Base-by-base conservation (phyloP, 441 rosid genomes). In the Syzygium malaccense region DNA sequence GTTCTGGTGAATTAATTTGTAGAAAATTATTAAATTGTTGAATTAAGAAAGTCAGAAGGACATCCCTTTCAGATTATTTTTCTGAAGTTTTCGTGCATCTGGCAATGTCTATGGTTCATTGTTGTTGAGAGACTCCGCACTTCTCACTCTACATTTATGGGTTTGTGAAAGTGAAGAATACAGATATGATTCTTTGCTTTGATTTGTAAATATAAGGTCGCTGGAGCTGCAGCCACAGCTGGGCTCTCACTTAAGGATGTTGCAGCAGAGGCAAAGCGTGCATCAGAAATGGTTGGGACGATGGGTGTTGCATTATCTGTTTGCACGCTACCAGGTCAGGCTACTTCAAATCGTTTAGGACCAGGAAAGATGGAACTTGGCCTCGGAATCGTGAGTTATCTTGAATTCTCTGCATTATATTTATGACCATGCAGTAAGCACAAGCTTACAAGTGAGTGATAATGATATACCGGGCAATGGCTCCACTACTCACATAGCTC, bases 251-350 rank as follows among this genome's bases (percentile, higher is more conserved):
- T 98, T 86, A 92, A 92, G 88, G 94, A 93, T 88, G 99, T 97
- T 92, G 94, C 98, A 49, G 94, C 95, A 37, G 99, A 98, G 93
- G 99, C 99, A 57, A 93, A 93, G 92, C 93, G 84, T 91, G 99
- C 99, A 80, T 93, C 98, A 48, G 98, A 95, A 94, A 90, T 96
- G 94, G 94, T 98, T 90, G 99, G 99, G 91, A 97, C 99, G 51
- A 98, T 98, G 99, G 99, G 98, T 87, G 98, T 98, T 89, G 99
- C 98, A 60, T 91, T 97, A 92, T 98, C 99, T 80, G 98, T 98
- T 86, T 96, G 99, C 91, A 96, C 99, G 19, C 93, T 92, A 89
- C 99, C 99, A 85, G 99, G 99, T 86, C 99, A 93, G 91, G 96
- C 94, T 90, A 96, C 98, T 80, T 95, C 99, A 53, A 98, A 97